These are phyloP conservation scores for Mortierella sp. DNA, from an alignment of 371 early-diverging fungal genomes.

Conservation along the genomic window DNA sequence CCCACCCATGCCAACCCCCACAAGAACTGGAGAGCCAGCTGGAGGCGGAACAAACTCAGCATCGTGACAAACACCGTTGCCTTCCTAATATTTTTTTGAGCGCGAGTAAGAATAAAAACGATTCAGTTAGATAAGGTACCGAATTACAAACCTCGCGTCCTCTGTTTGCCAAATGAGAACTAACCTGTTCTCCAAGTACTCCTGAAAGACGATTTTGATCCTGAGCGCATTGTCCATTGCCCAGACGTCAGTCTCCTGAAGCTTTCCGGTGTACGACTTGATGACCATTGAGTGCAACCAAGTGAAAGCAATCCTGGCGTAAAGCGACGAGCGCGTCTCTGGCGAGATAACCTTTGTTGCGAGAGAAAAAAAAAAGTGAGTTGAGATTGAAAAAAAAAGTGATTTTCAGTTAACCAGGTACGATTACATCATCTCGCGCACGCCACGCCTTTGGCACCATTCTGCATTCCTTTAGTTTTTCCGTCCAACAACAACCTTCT, in stretches of 20 bases:
- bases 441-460: not conserved
- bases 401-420: not conserved
- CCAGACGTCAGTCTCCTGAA: slow-evolving; percentile 54
- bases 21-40: slow-evolving; percentile 36
- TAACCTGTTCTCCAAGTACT: slow-evolving; percentile 45
- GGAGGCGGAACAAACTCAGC: slow-evolving; percentile 40
- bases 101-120: not conserved
- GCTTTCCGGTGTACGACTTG: slow-evolving; percentile 36
- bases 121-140: not conserved
- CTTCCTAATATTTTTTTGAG: slow-evolving; percentile 3
- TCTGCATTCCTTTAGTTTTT: slow-evolving; percentile 3
- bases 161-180: not conserved
- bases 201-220: slow-evolving; percentile 44
- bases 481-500: not conserved
- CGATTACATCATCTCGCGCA: slow-evolving; percentile 1
- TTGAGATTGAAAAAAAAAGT: not conserved
- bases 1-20: slow-evolving; percentile 49
- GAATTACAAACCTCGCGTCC: too few species aligned
- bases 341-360: slow-evolving; percentile 49
- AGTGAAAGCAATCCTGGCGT: slow-evolving; percentile 52
- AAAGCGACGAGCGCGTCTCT: slow-evolving; percentile 50
- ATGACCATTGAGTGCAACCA: slow-evolving; percentile 56
- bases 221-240: slow-evolving; percentile 42
- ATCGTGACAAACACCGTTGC: slow-evolving; percentile 51
- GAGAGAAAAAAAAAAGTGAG: not conserved